Evolutionary conservation across 169 alveolate genomes (phyloP).

Genomic region (Cryptosporidium bovis): DNA sequence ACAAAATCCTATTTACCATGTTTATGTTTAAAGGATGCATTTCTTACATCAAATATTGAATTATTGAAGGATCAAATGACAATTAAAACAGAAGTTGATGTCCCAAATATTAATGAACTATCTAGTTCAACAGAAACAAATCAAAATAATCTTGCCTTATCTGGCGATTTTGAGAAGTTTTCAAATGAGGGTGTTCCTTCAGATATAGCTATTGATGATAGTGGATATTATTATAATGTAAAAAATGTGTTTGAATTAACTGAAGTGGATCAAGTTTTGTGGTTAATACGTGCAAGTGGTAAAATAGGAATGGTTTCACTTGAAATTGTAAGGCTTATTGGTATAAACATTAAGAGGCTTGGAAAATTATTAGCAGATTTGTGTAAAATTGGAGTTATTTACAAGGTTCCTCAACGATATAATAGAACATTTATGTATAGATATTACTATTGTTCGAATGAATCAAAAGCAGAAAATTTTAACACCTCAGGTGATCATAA

Average conservation of each 20-base stretch:
- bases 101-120: neutral
- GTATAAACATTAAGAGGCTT: constrained; percentile 63
- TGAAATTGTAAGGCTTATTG: constrained; percentile 37
- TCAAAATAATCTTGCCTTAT: neutral
- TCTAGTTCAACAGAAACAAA: neutral
- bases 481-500: neutral
- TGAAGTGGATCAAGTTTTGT: constrained; percentile 43
- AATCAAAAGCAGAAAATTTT: neutral
- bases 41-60: constrained; percentile 36
- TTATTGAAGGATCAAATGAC: neutral
- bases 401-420: constrained; percentile 51
- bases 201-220: constrained; percentile 25
- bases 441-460: constrained; percentile 16
- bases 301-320: constrained; percentile 43
- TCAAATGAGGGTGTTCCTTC: constrained; percentile 4
- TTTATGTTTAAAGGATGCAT: constrained; percentile 67
- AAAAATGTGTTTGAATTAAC: constrained; percentile 42
- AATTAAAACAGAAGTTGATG: constrained; percentile 31
- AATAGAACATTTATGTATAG: constrained; percentile 74
- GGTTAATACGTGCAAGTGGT: constrained; percentile 57
- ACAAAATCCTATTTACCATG: constrained; percentile 68
- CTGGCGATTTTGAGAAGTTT: neutral
- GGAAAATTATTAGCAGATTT: constrained; percentile 61
- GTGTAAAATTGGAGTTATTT: neutral
- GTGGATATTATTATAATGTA: neutral